Percentiles rank a stretch among this genome's conserved stretches.
These are phyloP conservation scores for Nicotiana benthamiana DNA, from an alignment of 257 asterid species.

Conservation along the genomic window DNA sequence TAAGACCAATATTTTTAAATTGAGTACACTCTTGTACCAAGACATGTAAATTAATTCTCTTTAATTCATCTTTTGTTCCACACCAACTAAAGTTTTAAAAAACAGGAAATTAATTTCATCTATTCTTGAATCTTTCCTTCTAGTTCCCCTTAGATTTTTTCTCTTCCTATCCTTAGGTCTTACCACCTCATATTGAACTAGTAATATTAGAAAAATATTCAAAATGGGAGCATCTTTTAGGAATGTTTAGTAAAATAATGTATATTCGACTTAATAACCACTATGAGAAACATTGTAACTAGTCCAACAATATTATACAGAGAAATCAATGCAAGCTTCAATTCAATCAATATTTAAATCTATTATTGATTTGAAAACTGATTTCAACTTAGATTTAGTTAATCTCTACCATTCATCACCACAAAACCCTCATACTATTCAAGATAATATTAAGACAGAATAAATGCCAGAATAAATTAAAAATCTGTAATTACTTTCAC, in stretches of 20 bases:
- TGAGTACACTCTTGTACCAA: not conserved
- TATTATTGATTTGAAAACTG: not conserved
- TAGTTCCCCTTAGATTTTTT: not conserved
- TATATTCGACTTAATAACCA: not conserved
- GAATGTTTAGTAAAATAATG: not conserved
- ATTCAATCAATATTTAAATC: not conserved
- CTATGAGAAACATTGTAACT: not conserved
- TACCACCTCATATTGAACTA: not conserved
- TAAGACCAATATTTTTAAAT: too few species aligned
- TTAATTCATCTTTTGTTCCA: not conserved
- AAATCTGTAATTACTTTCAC: not conserved
- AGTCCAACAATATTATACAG: not conserved
- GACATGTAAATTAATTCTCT: not conserved
- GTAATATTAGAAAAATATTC: not conserved
- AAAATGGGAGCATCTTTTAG: not conserved
- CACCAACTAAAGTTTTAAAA: not conserved
- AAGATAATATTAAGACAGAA: not conserved
- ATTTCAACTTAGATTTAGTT: not conserved
- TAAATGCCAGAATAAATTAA: not conserved
- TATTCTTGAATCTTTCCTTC: not conserved
- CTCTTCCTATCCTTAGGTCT: not conserved
- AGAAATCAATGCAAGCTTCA: not conserved
- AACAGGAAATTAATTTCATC: not conserved
- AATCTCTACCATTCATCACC: not conserved
- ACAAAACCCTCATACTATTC: not conserved